Percentiles rank a stretch among this genome's conserved stretches.
phyloP scores from a whole-genome alignment of 164 flowering plant species.

The Malania oleifera region DNA sequence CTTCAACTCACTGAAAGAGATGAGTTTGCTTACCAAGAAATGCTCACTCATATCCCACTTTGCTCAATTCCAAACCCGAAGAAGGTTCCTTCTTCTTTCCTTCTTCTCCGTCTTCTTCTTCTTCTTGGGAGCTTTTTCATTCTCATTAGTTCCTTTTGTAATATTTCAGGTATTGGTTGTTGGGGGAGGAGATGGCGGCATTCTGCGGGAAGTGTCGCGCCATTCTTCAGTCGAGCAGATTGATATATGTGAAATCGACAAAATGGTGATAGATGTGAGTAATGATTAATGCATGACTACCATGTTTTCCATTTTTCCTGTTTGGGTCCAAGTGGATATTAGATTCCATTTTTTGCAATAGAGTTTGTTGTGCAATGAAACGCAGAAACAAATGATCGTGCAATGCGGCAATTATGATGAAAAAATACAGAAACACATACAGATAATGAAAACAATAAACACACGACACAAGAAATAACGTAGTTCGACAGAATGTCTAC shows the following conservation, averaged over 20 bases:
- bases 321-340: too few relatives aligned
- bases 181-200: slow-evolving; percentile 51
- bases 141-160: neutral
- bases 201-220: slow-evolving; percentile 37
- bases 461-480: too few relatives aligned
- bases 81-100: slow-evolving; percentile 14
- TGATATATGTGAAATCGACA: slow-evolving; percentile 40
- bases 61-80: slow-evolving; percentile 34
- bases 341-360: too few relatives aligned
- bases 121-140: neutral
- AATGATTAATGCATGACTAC: neutral
- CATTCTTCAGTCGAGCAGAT: slow-evolving; percentile 34
- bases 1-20: slow-evolving; percentile 32
- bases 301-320: neutral
- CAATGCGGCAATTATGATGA: too few relatives aligned
- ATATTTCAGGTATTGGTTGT: slow-evolving; percentile 29
- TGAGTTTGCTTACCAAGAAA: slow-evolving; percentile 37
- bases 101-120: neutral
- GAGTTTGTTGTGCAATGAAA: too few relatives aligned
- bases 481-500: too few relatives aligned
- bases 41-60: slow-evolving; percentile 38
- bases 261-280: slow-evolving; percentile 37
- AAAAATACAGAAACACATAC: too few relatives aligned
- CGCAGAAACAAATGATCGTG: too few relatives aligned
- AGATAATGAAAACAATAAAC: too few relatives aligned